Base-by-base conservation (phyloP, 306 rosid genomes). In the Trifolium pratense region DNA sequence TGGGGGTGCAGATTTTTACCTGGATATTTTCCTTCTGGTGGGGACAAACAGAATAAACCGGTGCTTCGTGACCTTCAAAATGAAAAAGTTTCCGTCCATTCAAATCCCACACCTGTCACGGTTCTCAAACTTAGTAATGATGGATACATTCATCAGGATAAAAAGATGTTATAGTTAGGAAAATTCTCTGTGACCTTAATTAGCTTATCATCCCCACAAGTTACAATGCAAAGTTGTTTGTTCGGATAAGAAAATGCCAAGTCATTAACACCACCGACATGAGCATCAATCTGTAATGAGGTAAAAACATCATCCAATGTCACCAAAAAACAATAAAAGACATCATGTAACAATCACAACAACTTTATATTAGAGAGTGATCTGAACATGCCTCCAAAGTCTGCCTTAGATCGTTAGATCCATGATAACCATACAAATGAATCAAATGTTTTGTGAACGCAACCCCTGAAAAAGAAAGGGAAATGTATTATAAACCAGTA, bases 1-100 rank as follows among this genome's bases (percentile, higher is more conserved):
- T 42, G 26, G 46, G 68, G 18, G 53, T 64, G 32, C 26, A 3
- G 11, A 43, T 16, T 17, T 18, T 77, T 70, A 91, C 98, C 95
- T 85, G 90, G 73, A 87, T 77, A 73, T 63, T 85, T 84, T 89
- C 96, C 83, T 87, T 91, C 73, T 87, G 87, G 73, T 87, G 96
- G 73, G 93, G 92, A 82, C 97, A 93, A 60, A 93, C 75, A 49
- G 89, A 90, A 81, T 87, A 89, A 55, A 93, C 93, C 0, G 97
- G 89, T 34, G 96, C 93, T 59, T 72, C 89, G 1, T 93, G 98
- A 62, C 98, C 98, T 64, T 85, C 93, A 73, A 91, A 91, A 77
- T 70, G 81, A 61, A 79, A 91, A 52, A 90, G 84, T 58, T 69
- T 87, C 4, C 81, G 79, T 63, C 97, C 98, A 3, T 65, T 80